phyloP scores from a whole-genome alignment of 805 yeast species.

The Saturnispora ahearnii region DNA sequence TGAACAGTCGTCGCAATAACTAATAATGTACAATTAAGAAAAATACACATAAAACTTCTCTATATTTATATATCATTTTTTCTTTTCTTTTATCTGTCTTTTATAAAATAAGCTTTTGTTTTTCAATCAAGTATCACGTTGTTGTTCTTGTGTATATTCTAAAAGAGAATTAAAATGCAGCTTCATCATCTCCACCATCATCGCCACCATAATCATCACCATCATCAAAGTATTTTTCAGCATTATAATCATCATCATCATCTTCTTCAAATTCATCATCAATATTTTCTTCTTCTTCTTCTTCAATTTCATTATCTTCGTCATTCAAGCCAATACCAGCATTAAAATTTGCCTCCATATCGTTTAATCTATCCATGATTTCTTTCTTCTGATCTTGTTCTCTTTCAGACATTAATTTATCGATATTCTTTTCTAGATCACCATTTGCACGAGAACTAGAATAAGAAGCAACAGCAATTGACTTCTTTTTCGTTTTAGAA shows the following conservation, averaged over 20 bases:
- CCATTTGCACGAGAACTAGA: slow-evolving; percentile 29
- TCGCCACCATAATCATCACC: slow-evolving; percentile 53
- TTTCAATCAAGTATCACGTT: background rate
- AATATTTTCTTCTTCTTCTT: slow-evolving; percentile 43
- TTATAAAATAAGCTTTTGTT: background rate
- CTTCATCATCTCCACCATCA: slow-evolving; percentile 59
- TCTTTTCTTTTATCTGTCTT: background rate
- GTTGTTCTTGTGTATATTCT: background rate
- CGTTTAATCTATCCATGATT: slow-evolving; percentile 27
- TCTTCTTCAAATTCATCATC: slow-evolving; percentile 68
- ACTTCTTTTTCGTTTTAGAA: slow-evolving; percentile 35
- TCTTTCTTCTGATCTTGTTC: slow-evolving; percentile 25
- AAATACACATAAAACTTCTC: background rate
- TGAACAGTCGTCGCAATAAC: slow-evolving; percentile 1
- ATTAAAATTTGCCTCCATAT: slow-evolving; percentile 25
- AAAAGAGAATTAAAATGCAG: slow-evolving; percentile 41
- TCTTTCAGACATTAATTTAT: slow-evolving; percentile 19
- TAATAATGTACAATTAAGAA: slow-evolving; percentile 1
- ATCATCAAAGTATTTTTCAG: slow-evolving; percentile 69
- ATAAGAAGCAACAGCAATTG: slow-evolving; percentile 33
- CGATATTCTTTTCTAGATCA: slow-evolving; percentile 25
- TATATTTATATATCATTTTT: background rate
- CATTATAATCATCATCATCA: slow-evolving; percentile 72
- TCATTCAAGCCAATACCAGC: slow-evolving; percentile 28
- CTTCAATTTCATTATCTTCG: slow-evolving; percentile 36